Evolutionary conservation across 2,329 filamentous ascomycete genomes (phyloP).

Genomic region (Diatrype stigma): DNA sequence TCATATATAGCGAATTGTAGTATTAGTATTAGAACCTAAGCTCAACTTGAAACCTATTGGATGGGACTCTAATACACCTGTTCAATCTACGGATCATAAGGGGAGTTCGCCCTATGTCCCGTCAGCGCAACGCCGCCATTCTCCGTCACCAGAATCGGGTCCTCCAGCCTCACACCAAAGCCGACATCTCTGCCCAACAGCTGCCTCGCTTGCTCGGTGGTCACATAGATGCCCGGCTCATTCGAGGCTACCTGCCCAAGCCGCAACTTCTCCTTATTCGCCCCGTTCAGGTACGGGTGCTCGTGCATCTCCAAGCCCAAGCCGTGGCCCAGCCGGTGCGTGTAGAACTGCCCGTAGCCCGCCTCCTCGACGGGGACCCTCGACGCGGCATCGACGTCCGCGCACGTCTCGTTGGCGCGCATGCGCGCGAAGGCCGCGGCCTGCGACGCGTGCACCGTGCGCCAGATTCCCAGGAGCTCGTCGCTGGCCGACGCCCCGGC

Average conservation of each 20-base stretch:
- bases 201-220: constrained; percentile 21
- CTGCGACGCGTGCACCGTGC: constrained; percentile 20
- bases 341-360: constrained; percentile 23
- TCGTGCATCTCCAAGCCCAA: constrained; percentile 26
- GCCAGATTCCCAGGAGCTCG: constrained; percentile 22
- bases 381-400: constrained; percentile 25
- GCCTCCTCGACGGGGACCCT: constrained; percentile 16
- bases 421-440: constrained; percentile 22
- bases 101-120: constrained; percentile 23
- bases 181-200: constrained; percentile 19
- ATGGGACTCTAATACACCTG: no score
- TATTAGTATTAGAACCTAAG: neutral
- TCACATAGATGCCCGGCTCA: constrained; percentile 28
- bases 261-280: constrained; percentile 23
- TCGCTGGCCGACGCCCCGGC: constrained; percentile 14
- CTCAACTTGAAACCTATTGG: no score
- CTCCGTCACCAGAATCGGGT: constrained; percentile 24
- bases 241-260: constrained; percentile 23
- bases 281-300: constrained; percentile 27
- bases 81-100: constrained; percentile 23
- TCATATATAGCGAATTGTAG: neutral
- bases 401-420: constrained; percentile 22
- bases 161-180: constrained; percentile 25
- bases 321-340: constrained; percentile 25
- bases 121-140: constrained; percentile 23